A percentile compares a stretch with the other conserved stretches of the same genome.
These are phyloP conservation scores for Annulohypoxylon stygium DNA, from an alignment of 495 filamentous ascomycete species.

Conservation along the genomic window DNA sequence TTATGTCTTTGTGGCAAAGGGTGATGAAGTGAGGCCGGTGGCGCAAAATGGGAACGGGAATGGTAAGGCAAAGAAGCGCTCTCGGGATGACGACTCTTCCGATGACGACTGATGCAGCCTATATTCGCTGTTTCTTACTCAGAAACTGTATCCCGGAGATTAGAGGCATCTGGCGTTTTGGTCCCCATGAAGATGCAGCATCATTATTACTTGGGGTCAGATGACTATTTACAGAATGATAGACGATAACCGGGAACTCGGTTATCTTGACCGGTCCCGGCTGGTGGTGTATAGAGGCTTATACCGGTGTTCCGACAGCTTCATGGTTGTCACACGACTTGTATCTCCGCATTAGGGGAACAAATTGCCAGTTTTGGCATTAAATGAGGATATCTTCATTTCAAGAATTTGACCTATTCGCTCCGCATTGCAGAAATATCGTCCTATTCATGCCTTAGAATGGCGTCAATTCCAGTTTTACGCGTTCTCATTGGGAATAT, in stretches of 20 bases:
- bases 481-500: neutral
- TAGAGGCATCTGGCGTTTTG: neutral
- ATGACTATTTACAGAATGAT: neutral
- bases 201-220: neutral
- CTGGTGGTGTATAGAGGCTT: neutral
- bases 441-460: neutral
- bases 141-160: neutral
- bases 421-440: neutral
- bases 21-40: conserved; percentile 51
- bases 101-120: conserved; percentile 45
- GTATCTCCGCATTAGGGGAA: neutral
- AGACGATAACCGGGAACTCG: neutral
- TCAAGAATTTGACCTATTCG: neutral
- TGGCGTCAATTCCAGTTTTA: neutral
- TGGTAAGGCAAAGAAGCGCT: conserved; percentile 59
- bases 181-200: neutral
- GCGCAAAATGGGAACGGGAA: conserved; percentile 55
- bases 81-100: conserved; percentile 57
- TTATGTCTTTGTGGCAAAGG: conserved; percentile 81
- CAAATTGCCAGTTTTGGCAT: neutral
- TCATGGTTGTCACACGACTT: neutral
- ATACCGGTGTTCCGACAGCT: neutral
- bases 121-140: neutral
- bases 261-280: neutral
- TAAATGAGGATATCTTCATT: neutral